Evolutionary conservation across 306 rosid species (phyloP), one percentile per base, ranked within the genome.

Genomic region (Castanea sativa): DNA sequence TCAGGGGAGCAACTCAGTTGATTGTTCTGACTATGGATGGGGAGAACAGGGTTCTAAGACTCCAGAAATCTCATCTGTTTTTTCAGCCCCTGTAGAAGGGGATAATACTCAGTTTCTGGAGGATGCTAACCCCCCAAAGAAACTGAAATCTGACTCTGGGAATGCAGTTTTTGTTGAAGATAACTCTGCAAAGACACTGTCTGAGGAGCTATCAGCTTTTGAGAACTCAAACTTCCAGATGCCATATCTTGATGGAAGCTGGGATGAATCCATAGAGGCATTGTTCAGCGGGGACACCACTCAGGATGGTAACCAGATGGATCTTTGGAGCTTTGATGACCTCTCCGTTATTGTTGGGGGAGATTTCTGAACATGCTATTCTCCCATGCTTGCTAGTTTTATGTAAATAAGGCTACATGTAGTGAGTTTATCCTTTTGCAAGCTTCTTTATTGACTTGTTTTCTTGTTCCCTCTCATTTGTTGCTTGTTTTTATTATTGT

Each of bases 401-500:
- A 87, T 91, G 97, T 93, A 95, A 95, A 95, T 91, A 95, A 93
- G 88, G 92, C 94, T 85, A 83, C 94, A 91, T 84, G 97, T 87
- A 87, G 94, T 91, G 78, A 76, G 63, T 75, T 82, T 74, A 58
- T 78, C 67, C 53, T 73, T 73, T 53, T 60, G 64, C 57, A 15
- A 18, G 60, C 49, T 64, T 38, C 55, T 52, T 27, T 14, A 10
- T 16, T 35, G 57, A 69, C 57, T 52, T 11, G 10, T 1, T 38
- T 65, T 75, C 12, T 11, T 9, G 51, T 52, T 49, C 79, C 68
- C 41, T 2, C 9, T 18, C 32, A 30, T 19, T 55, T 75, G 61
- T n/a, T 55, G 63, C 45, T 15, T 53, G 15, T 21, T 71, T 72
- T 69, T 18, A 19, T 10, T 19, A 6, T 35, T 16, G 38, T 43